These are phyloP conservation scores for Zelonia costaricensis DNA, from an alignment of 208 protist species.

Conservation along the genomic window DNA sequence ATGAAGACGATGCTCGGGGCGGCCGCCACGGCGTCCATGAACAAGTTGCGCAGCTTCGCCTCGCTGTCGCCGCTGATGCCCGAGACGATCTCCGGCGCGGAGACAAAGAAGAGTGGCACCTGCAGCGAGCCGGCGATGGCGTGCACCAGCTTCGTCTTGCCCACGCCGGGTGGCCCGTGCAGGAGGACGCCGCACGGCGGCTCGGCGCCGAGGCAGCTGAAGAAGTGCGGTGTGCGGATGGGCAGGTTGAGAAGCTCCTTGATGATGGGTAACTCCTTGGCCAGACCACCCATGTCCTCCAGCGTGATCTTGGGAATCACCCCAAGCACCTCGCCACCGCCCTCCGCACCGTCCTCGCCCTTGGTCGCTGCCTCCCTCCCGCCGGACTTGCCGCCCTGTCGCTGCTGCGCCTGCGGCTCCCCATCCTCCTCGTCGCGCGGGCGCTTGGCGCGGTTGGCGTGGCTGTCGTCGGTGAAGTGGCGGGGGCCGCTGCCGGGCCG, in stretches of 20 bases:
- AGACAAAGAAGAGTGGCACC: slow-evolving; percentile 95
- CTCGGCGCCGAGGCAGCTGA: slow-evolving; percentile 94
- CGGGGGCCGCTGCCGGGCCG: slow-evolving; percentile 24
- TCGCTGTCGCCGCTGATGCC: slow-evolving; percentile 99
- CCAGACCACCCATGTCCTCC: slow-evolving; percentile 92
- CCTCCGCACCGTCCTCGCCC: slow-evolving; percentile 13
- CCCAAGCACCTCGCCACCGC: slow-evolving; percentile 42
- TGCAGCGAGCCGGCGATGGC: slow-evolving; percentile 95
- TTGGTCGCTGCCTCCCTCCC: slow-evolving; percentile 17
- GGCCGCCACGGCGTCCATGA: slow-evolving; percentile 89
- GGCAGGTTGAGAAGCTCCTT: slow-evolving; percentile 96
- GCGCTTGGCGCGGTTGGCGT: slow-evolving; percentile 32
- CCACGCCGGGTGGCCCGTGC: slow-evolving; percentile 96
- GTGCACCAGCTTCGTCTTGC: slow-evolving; percentile 96
- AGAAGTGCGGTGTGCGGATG: slow-evolving; percentile 95
- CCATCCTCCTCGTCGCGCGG: slow-evolving; percentile 23
- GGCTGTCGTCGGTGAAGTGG: slow-evolving; percentile 22
- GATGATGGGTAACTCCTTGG: slow-evolving; percentile 92
- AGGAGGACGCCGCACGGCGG: slow-evolving; percentile 96
- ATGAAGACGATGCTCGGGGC: slow-evolving; percentile 99
- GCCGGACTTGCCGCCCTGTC: slow-evolving; percentile 1
- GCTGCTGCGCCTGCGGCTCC: too few relatives aligned
- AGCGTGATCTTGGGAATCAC: slow-evolving; percentile 87
- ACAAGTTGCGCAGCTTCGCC: slow-evolving; percentile 96
- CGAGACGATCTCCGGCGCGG: slow-evolving; percentile 96